phyloP scores from a whole-genome alignment of 768 basidiomycete genomes.

The Kwoniella sp. region DNA sequence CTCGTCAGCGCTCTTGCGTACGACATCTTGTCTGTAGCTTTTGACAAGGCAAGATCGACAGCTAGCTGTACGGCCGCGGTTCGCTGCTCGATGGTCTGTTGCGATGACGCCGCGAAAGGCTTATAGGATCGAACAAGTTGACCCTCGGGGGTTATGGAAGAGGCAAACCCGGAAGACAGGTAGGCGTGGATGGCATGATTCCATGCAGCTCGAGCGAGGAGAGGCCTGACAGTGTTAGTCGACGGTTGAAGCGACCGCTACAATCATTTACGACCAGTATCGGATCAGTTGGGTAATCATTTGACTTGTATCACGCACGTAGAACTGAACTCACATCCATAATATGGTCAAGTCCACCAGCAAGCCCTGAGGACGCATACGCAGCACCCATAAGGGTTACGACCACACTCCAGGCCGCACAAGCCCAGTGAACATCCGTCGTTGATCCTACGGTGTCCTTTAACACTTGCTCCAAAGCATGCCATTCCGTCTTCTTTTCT shows the following conservation, averaged over 20 bases:
- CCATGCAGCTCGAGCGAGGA: slow-evolving; percentile 47
- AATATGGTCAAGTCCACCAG: slow-evolving; percentile 41
- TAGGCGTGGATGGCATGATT: slow-evolving; percentile 52
- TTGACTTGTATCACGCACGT: background rate
- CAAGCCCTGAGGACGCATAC: slow-evolving; percentile 40
- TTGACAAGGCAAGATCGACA: slow-evolving; percentile 39
- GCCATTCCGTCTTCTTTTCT: slow-evolving; percentile 43
- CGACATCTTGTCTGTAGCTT: slow-evolving; percentile 25
- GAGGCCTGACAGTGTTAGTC: slow-evolving; percentile 31
- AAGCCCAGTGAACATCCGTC: slow-evolving; percentile 50
- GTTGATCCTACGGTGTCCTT: slow-evolving; percentile 40
- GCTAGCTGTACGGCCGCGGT: slow-evolving; percentile 38
- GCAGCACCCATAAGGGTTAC: slow-evolving; percentile 48
- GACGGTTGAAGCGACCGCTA: slow-evolving; percentile 41
- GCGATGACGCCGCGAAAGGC: slow-evolving; percentile 29
- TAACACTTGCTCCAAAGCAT: slow-evolving; percentile 31
- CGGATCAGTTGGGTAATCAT: background rate
- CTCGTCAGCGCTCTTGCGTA: slow-evolving; percentile 16
- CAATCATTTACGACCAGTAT: background rate
- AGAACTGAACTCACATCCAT: slow-evolving; percentile 45
- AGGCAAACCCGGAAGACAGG: slow-evolving; percentile 31
- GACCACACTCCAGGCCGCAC: slow-evolving; percentile 47
- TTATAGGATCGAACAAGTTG: slow-evolving; percentile 30
- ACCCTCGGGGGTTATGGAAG: slow-evolving; percentile 28
- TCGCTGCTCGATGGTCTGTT: slow-evolving; percentile 31